Conservation (phyloP, 176 grass and related monocot genomes). For the Paspalum vaginatum region DNA sequence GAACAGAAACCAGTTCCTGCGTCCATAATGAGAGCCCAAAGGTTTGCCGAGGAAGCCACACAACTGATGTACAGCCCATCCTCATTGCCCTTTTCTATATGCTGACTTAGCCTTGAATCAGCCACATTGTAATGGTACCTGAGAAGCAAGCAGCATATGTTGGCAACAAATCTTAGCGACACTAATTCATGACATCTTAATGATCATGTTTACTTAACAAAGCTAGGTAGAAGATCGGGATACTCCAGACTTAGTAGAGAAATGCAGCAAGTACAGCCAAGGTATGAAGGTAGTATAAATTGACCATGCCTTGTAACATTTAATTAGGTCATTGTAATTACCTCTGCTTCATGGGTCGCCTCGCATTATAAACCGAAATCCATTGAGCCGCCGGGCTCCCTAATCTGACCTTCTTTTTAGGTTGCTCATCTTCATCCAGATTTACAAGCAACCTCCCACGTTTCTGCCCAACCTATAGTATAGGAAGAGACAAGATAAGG, state of each 20-base stretch:
- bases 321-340: slow-evolving; percentile 44
- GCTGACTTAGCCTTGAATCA: slow-evolving; percentile 83
- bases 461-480: slow-evolving; percentile 91
- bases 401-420: slow-evolving; percentile 93
- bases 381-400: slow-evolving; percentile 81
- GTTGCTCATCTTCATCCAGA: slow-evolving; percentile 88
- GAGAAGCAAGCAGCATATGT: slow-evolving; percentile 41
- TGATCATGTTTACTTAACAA: slow-evolving; percentile 14
- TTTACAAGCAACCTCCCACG: slow-evolving; percentile 72
- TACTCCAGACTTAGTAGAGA: slow-evolving; percentile 14
- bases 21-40: slow-evolving; percentile 99
- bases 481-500: slow-evolving; percentile 11
- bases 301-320: slow-evolving; percentile 20
- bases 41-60: slow-evolving; percentile 79
- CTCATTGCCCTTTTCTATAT: slow-evolving; percentile 92
- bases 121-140: slow-evolving; percentile 99
- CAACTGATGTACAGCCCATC: slow-evolving; percentile 88
- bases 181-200: slow-evolving; percentile 29
- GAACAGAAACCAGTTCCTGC: slow-evolving; percentile 86
- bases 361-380: slow-evolving; percentile 97
- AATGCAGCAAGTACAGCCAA: slow-evolving; percentile 14
- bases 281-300: not conserved
- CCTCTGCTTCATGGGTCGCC: slow-evolving; percentile 93
- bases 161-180: slow-evolving; percentile 29
- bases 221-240: not conserved